Conservation (phyloP, 257 asterid species). For the Catharanthus roseus region DNA sequence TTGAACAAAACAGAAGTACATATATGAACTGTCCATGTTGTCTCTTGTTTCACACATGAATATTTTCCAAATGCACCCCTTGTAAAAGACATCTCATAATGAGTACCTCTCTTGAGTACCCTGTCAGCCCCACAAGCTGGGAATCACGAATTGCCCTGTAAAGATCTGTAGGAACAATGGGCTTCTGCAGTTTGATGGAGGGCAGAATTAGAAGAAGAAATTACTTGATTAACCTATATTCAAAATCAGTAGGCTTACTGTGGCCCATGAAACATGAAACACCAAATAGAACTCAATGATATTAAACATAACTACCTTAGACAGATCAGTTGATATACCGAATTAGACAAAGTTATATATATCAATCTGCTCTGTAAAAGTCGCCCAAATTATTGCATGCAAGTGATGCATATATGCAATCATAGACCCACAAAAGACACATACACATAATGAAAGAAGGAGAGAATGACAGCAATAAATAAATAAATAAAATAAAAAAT, state of each 20-base stretch:
- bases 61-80: background rate
- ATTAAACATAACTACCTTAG: background rate
- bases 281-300: background rate
- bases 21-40: background rate
- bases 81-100: constrained; percentile 1
- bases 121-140: constrained; percentile 79
- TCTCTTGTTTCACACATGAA: background rate
- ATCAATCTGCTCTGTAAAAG: background rate
- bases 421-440: background rate
- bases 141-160: constrained; percentile 72
- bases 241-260: background rate
- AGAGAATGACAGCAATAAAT: too few relatives aligned
- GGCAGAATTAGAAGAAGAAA: background rate
- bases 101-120: constrained; percentile 67
- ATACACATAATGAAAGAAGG: background rate
- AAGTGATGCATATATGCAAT: background rate
- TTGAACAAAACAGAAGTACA: background rate
- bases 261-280: background rate
- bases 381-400: background rate
- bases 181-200: constrained; percentile 49
- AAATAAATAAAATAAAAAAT: too few relatives aligned
- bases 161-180: constrained; percentile 55
- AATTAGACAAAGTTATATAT: too few relatives aligned
- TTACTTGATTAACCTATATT: background rate
- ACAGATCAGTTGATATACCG: too few relatives aligned